phyloP scores from a whole-genome alignment of 768 basidiomycete species.

The Austroboletus festivus region DNA sequence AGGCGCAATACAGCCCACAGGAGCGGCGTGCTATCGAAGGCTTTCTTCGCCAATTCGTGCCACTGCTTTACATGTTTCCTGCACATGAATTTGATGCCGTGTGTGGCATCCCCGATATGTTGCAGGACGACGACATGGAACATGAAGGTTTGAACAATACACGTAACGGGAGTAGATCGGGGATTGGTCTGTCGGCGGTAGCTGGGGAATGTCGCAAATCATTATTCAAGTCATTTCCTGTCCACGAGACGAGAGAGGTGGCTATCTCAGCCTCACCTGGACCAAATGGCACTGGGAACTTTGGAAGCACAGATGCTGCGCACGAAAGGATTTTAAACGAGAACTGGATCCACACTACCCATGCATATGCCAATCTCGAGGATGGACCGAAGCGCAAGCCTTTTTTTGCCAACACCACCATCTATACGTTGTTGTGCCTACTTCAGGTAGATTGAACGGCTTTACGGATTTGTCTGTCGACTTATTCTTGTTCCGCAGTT shows the following conservation, averaged over 20 bases:
- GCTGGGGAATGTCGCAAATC: conserved; percentile 76
- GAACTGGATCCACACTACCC: conserved; percentile 54
- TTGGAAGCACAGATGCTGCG: not conserved
- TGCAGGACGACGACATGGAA: conserved; percentile 36
- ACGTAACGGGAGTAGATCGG: conserved; percentile 42
- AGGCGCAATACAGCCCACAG: conserved; percentile 63
- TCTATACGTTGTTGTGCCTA: conserved; percentile 85
- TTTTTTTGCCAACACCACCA: conserved; percentile 90
- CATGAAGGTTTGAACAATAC: conserved; percentile 22
- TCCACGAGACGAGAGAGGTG: conserved; percentile 28
- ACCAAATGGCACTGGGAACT: conserved; percentile 2
- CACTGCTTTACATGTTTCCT: conserved; percentile 71
- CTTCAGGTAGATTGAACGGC: conserved; percentile 59
- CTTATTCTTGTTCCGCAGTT: conserved; percentile 46
- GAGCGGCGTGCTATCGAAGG: conserved; percentile 84
- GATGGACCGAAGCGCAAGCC: conserved; percentile 44
- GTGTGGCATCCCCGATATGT: conserved; percentile 53
- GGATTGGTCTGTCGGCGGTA: conserved; percentile 46
- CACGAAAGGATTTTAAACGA: conserved; percentile 35
- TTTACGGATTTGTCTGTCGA: conserved; percentile 7
- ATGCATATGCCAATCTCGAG: conserved; percentile 18
- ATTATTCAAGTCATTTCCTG: conserved; percentile 63
- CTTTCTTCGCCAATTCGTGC: conserved; percentile 82
- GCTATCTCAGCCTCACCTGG: conserved; percentile 25
- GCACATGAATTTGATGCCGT: conserved; percentile 64